Conservation (phyloP, 257 asterid genomes). For the Solanum neorickii region DNA sequence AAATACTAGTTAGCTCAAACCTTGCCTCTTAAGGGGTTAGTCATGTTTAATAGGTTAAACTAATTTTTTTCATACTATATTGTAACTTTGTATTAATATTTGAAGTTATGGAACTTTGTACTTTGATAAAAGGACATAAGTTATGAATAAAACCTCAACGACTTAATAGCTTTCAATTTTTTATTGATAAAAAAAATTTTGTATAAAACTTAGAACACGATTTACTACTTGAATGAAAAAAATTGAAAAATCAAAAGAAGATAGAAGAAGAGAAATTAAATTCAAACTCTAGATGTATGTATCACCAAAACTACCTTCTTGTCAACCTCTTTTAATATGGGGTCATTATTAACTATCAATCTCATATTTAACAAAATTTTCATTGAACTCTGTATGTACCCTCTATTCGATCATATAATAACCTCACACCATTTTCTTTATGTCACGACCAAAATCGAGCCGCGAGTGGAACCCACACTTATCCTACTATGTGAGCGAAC, state of each 20-base stretch:
- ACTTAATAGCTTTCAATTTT: background rate
- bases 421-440: too few relatives aligned
- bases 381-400: background rate
- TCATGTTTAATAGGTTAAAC: background rate
- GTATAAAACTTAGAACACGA: background rate
- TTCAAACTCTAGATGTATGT: background rate
- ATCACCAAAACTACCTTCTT: background rate
- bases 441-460: too few relatives aligned
- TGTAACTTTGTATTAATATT: background rate
- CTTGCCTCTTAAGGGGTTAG: background rate
- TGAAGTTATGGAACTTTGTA: background rate
- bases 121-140: background rate
- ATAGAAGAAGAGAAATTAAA: background rate
- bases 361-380: background rate
- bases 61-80: background rate
- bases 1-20: background rate
- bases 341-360: background rate
- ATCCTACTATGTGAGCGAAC: too few relatives aligned
- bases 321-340: background rate
- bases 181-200: background rate
- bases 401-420: too few relatives aligned
- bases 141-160: background rate
- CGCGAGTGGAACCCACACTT: too few relatives aligned
- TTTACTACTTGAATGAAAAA: background rate
- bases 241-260: background rate